phyloP scores from a whole-genome alignment of 176 grass and related monocot genomes.

The Bromus sterilis region DNA sequence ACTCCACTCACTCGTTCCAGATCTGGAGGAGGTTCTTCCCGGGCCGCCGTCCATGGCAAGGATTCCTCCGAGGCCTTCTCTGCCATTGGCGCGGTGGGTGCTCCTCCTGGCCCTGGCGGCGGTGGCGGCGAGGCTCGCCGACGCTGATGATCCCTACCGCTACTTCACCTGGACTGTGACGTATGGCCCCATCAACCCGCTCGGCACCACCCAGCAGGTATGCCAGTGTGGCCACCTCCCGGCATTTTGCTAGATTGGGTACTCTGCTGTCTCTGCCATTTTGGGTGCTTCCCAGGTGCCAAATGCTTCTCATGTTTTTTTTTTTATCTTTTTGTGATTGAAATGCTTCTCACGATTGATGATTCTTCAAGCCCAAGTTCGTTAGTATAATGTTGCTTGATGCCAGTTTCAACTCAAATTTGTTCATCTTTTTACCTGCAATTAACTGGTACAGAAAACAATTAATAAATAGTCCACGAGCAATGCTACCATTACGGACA shows the following conservation, averaged over 20 bases:
- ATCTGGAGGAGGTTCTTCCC: conserved; percentile 7
- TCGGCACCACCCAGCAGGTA: conserved; percentile 71
- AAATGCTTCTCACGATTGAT: background rate
- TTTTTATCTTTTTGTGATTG: too few species aligned
- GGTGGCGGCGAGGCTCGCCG: background rate
- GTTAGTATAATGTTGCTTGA: background rate
- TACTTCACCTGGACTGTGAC: conserved; percentile 81
- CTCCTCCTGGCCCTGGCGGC: background rate
- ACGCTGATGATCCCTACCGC: conserved; percentile 77
- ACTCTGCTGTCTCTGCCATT: background rate
- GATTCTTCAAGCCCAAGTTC: background rate
- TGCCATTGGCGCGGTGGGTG: background rate
- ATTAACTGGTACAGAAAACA: background rate
- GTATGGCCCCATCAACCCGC: conserved; percentile 65
- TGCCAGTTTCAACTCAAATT: background rate
- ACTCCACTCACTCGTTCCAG: background rate
- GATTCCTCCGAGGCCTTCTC: background rate
- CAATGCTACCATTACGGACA: too few species aligned
- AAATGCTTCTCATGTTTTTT: background rate
- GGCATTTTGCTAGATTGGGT: background rate
- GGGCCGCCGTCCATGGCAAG: background rate
- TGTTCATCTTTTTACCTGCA: background rate
- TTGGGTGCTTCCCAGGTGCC: background rate
- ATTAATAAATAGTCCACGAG: background rate
- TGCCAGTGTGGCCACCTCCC: background rate